phyloP scores from a whole-genome alignment of 306 rosid genomes.

The Mimosa bimucronata region DNA sequence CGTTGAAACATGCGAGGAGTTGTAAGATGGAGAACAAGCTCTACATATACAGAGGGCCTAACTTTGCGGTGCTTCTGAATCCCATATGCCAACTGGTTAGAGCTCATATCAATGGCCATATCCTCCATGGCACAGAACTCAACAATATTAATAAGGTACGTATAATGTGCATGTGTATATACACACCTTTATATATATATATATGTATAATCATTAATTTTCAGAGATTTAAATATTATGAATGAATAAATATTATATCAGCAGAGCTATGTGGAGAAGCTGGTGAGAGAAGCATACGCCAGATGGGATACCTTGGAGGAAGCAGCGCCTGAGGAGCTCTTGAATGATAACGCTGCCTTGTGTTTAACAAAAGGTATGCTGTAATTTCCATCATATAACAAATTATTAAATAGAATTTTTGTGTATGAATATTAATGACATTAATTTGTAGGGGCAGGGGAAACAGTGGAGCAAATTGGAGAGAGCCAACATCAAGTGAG shows the following conservation, averaged over 20 bases:
- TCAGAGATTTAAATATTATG: neutral
- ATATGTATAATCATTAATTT: no score
- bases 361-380: conserved; percentile 56
- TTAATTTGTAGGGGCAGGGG: conserved; percentile 40
- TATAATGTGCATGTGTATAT: no score
- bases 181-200: no score
- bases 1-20: conserved; percentile 74
- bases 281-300: conserved; percentile 54
- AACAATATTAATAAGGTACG: conserved; percentile 40
- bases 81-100: conserved; percentile 64
- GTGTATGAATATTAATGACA: neutral
- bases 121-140: conserved; percentile 33
- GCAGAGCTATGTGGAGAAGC: conserved; percentile 52
- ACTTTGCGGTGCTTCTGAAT: conserved; percentile 41
- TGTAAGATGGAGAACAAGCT: conserved; percentile 61
- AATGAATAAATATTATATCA: neutral
- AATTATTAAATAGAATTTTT: neutral
- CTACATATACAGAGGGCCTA: conserved; percentile 41
- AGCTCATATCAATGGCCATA: conserved; percentile 58
- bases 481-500: conserved; percentile 36
- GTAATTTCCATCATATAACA: neutral
- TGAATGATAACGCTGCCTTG: conserved; percentile 51
- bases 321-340: conserved; percentile 39
- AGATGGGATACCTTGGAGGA: conserved; percentile 62
- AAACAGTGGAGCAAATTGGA: conserved; percentile 39